A percentile compares a stretch with the other conserved stretches of the same genome.
phyloP scores from a whole-genome alignment of 1,139 yeast genomes.

The Diutina pseudorugosa region DNA sequence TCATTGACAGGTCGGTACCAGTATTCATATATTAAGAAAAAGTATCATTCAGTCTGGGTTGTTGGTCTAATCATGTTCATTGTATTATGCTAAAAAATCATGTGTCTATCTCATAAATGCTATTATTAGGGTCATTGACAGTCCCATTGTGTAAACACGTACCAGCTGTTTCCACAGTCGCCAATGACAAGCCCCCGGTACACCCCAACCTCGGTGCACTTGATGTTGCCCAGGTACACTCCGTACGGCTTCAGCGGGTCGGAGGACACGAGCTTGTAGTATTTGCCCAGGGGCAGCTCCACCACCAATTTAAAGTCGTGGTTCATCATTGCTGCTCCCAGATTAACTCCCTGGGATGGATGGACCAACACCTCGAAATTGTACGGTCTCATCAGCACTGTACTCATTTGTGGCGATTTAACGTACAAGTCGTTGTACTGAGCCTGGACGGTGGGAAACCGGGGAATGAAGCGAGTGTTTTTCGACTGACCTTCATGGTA shows the following conservation, averaged over 20 bases:
- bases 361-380: conserved; percentile 52
- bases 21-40: too few species aligned
- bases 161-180: conserved; percentile 75
- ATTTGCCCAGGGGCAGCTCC: conserved; percentile 77
- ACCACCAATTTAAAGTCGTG: conserved; percentile 46
- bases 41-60: too few species aligned
- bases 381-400: conserved; percentile 44
- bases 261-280: conserved; percentile 43
- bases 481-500: conserved; percentile 58
- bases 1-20: too few species aligned
- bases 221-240: conserved; percentile 44
- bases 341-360: conserved; percentile 44
- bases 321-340: conserved; percentile 23
- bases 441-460: conserved; percentile 62
- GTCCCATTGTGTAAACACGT: conserved; percentile 87
- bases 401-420: conserved; percentile 69
- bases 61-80: background rate
- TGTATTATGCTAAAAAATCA: background rate
- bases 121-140: conserved; percentile 17
- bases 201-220: conserved; percentile 59
- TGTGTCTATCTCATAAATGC: background rate
- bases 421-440: conserved; percentile 69
- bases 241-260: conserved; percentile 37
- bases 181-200: conserved; percentile 80
- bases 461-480: conserved; percentile 48